phyloP scores from a whole-genome alignment of 148 eudicot genomes.

The Cornus kousa region DNA sequence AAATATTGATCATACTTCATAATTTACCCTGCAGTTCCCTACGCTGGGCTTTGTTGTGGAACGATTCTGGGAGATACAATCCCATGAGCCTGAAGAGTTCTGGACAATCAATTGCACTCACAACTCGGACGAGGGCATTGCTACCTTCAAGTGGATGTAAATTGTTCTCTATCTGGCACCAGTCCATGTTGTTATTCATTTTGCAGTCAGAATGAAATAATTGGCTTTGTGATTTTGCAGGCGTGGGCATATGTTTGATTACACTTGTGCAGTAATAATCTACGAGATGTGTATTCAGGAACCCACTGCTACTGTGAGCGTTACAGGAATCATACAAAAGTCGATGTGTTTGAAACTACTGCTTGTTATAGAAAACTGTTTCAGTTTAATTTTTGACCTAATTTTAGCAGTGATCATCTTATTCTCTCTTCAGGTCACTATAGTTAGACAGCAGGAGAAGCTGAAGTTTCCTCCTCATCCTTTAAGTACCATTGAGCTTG shows the following conservation, averaged over 20 bases:
- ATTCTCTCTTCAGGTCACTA: slow-evolving; percentile 52
- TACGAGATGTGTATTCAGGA: slow-evolving; percentile 97
- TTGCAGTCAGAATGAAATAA: slow-evolving; percentile 9
- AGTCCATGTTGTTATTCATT: slow-evolving; percentile 6
- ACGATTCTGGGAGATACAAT: slow-evolving; percentile 91
- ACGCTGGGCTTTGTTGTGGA: slow-evolving; percentile 97
- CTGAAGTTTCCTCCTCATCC: slow-evolving; percentile 88
- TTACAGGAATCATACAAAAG: slow-evolving; percentile 1
- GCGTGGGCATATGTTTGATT: slow-evolving; percentile 94
- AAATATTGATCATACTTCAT: slow-evolving; percentile 3
- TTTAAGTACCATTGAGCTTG: slow-evolving; percentile 94
- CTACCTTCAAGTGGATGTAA: slow-evolving; percentile 88
- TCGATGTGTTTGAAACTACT: slow-evolving; percentile 13
- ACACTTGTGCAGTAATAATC: slow-evolving; percentile 73
- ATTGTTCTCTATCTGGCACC: slow-evolving; percentile 9
- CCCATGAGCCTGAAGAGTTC: slow-evolving; percentile 94
- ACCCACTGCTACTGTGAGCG: slow-evolving; percentile 86
- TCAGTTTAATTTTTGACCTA: neutral
- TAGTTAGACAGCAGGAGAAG: slow-evolving; percentile 76
- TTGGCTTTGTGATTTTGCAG: slow-evolving; percentile 36
- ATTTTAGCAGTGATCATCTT: neutral
- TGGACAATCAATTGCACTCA: slow-evolving; percentile 95
- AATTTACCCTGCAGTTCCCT: slow-evolving; percentile 66
- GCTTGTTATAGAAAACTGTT: neutral
- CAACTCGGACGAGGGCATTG: slow-evolving; percentile 69